Conservation (phyloP, 805 yeast species). For the Wickerhamiella lipophila region DNA sequence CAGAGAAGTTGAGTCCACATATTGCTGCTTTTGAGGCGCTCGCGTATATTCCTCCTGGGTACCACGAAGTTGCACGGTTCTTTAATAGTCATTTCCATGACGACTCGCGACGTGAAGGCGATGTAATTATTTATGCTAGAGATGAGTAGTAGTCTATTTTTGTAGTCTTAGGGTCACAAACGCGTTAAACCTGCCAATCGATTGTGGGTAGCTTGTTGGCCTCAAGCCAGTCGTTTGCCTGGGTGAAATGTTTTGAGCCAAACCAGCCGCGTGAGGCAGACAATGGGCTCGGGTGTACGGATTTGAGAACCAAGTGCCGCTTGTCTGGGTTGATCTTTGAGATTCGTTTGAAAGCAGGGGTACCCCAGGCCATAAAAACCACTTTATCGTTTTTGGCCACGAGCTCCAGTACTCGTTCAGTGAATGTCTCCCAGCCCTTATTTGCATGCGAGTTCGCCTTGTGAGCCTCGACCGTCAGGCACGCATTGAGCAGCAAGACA, state of each 20-base stretch:
- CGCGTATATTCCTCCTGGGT: slow-evolving; percentile 34
- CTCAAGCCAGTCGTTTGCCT: slow-evolving; percentile 66
- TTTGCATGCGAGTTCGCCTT: slow-evolving; percentile 85
- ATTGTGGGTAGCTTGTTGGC: slow-evolving; percentile 37
- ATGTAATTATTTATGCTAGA: slow-evolving; percentile 46
- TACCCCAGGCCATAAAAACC: slow-evolving; percentile 72
- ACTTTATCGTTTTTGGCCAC: slow-evolving; percentile 34
- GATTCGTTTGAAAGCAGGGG: slow-evolving; percentile 55
- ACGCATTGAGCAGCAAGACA: slow-evolving; percentile 73
- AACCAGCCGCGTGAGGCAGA: slow-evolving; percentile 85
- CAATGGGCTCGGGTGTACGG: slow-evolving; percentile 92
- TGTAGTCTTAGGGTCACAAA: too few species aligned
- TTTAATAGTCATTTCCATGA: slow-evolving; percentile 79
- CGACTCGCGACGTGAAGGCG: slow-evolving; percentile 71
- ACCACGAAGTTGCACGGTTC: slow-evolving; percentile 35
- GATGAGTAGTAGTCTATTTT: slow-evolving; percentile 13
- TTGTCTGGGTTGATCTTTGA: slow-evolving; percentile 29
- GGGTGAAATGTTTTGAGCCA: slow-evolving; percentile 56
- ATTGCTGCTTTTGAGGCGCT: slow-evolving; percentile 60
- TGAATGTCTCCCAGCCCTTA: slow-evolving; percentile 86
- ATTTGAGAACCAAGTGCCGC: slow-evolving; percentile 39
- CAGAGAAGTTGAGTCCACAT: slow-evolving; percentile 29
- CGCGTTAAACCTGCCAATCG: slow-evolving; percentile 42
- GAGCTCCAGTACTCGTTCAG: slow-evolving; percentile 55
- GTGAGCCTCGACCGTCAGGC: slow-evolving; percentile 85